A percentile compares a stretch with the other conserved stretches of the same genome.
These are phyloP conservation scores for Microbotryum lychnidis-dioicae DNA, from an alignment of 1,284 basidiomycete genomes.

Conservation along the genomic window DNA sequence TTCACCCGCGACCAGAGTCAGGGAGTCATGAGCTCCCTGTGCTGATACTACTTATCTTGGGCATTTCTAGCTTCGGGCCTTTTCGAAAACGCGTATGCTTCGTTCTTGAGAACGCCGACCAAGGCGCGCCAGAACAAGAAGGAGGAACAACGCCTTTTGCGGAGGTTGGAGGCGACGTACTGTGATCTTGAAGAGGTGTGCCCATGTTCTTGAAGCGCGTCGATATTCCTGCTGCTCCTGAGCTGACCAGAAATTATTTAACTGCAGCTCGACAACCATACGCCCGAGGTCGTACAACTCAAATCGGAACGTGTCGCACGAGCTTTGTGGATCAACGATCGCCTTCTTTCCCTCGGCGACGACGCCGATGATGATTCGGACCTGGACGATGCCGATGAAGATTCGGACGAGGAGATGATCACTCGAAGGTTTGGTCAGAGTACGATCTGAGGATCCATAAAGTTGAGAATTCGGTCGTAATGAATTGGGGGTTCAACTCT, in stretches of 20 bases:
- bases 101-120: constrained; percentile 12
- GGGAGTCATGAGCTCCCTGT: not conserved
- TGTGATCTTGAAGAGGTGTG: constrained; percentile 18
- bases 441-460: too few relatives aligned
- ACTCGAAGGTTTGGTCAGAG: too few relatives aligned
- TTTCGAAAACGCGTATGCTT: constrained; percentile 31
- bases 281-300: constrained; percentile 26
- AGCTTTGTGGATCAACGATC: constrained; percentile 29
- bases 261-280: constrained; percentile 25
- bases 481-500: too few relatives aligned
- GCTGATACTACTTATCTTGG: not conserved
- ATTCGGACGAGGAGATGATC: not conserved
- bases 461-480: too few relatives aligned
- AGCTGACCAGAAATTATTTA: too few relatives aligned
- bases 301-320: constrained; percentile 25
- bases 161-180: constrained; percentile 27
- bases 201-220: too few relatives aligned
- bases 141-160: constrained; percentile 22
- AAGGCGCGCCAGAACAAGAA: not conserved
- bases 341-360: constrained; percentile 11
- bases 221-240: too few relatives aligned
- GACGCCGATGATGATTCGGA: not conserved
- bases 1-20: not conserved
- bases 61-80: constrained; percentile 21
- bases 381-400: not conserved